These are phyloP conservation scores for Silene vulgaris DNA, from an alignment of 179 eudicot species.

Conservation along the genomic window DNA sequence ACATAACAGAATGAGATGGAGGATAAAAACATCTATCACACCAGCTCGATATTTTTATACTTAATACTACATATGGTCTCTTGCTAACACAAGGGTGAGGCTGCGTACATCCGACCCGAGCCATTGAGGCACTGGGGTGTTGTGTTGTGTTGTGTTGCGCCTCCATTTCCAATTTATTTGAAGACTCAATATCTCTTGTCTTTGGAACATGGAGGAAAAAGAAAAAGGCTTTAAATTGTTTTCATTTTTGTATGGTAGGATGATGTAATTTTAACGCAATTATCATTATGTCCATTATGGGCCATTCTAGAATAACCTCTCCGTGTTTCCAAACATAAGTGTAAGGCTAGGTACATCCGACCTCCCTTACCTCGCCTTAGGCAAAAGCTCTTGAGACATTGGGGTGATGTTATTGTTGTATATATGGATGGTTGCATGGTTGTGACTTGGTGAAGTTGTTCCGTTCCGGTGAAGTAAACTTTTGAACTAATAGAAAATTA, in stretches of 20 bases:
- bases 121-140: no score
- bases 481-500: neutral
- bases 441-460: slow-evolving; percentile 9
- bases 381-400: neutral
- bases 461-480: slow-evolving; percentile 3
- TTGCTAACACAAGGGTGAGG: no score
- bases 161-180: neutral
- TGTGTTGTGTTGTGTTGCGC: no score
- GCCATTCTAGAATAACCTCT: neutral
- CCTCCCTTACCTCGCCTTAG: neutral
- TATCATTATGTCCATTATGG: slow-evolving; percentile 8
- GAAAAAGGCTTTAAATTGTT: neutral
- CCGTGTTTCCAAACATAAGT: neutral
- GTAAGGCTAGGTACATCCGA: neutral
- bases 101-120: no score
- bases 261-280: neutral
- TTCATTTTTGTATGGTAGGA: neutral
- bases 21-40: neutral
- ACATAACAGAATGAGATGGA: neutral
- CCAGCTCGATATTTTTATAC: no score
- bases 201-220: neutral
- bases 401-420: neutral
- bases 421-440: neutral
- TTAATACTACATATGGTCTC: no score
- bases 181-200: neutral